Conservation (phyloP, 192 early-diverging fungal genomes). For the Backusella liffmaniae region DNA sequence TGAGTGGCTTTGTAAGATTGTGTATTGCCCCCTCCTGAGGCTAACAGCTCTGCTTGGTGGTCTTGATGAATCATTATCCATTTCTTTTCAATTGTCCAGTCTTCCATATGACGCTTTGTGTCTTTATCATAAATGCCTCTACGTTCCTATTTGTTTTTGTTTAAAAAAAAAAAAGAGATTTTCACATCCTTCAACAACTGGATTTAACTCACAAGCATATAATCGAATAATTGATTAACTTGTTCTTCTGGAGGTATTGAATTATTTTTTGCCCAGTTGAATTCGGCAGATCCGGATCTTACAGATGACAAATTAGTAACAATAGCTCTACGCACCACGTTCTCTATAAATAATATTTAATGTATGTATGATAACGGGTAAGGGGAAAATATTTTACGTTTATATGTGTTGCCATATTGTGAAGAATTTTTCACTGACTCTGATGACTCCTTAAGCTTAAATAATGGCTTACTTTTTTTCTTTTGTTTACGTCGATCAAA, state of each 20-base stretch:
- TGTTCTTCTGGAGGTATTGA: conserved; percentile 36
- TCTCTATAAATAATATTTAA: background rate
- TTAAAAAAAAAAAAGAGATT: background rate
- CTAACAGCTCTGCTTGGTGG: conserved; percentile 39
- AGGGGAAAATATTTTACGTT: background rate
- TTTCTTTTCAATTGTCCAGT: conserved; percentile 48
- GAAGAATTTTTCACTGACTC: background rate
- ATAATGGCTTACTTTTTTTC: background rate
- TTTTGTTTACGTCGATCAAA: background rate
- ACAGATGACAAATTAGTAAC: background rate
- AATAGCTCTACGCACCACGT: background rate
- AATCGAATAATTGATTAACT: conserved; percentile 50
- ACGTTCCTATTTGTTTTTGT: conserved; percentile 37
- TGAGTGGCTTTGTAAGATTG: too few species aligned
- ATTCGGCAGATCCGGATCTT: conserved; percentile 5
- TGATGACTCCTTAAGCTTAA: background rate
- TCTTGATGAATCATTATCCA: conserved; percentile 56
- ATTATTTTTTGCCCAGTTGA: background rate
- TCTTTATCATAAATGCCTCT: conserved; percentile 48
- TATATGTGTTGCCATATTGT: background rate
- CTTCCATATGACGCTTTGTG: conserved; percentile 40
- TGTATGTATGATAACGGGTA: background rate
- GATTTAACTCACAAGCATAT: conserved; percentile 47
- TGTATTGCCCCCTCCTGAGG: conserved; percentile 11
- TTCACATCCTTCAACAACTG: background rate